Evolutionary conservation across 805 yeast species (phyloP).

Genomic region (Candida dendrica): DNA sequence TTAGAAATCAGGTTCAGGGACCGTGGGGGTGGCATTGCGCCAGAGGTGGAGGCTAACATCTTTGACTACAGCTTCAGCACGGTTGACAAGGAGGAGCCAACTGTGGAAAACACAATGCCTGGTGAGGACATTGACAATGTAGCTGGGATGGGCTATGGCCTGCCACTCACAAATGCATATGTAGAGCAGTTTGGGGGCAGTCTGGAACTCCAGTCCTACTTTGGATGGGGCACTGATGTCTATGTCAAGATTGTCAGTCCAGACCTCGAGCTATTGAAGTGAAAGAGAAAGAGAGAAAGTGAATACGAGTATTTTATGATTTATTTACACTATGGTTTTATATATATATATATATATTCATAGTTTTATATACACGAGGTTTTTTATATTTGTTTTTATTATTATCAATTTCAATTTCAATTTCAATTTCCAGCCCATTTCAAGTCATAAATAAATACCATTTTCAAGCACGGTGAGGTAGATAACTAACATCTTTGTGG

Average conservation of each 20-base stretch:
- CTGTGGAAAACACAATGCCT: conserved; percentile 54
- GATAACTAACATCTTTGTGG: conserved; percentile 50
- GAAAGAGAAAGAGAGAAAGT: no score
- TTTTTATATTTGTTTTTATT: no score
- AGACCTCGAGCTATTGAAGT: conserved; percentile 9
- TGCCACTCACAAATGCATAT: conserved; percentile 76
- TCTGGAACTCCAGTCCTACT: conserved; percentile 59
- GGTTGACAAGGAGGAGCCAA: conserved; percentile 48
- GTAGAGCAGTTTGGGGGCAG: conserved; percentile 68
- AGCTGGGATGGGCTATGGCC: conserved; percentile 96
- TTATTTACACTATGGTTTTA: no score
- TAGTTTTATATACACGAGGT: no score
- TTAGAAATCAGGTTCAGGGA: conserved; percentile 77
- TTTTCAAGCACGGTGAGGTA: conserved; percentile 14
- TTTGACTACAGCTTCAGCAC: conserved; percentile 87
- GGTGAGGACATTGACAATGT: conserved; percentile 61
- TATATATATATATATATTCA: no score
- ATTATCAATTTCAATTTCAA: no score
- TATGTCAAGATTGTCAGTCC: conserved; percentile 42
- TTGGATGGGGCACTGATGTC: conserved; percentile 77
- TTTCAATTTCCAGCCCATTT: no score
- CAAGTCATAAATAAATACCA: neutral
- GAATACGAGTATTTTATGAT: no score
- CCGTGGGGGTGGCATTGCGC: conserved; percentile 82
- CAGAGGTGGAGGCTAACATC: conserved; percentile 54